Evolutionary conservation across 352 stramenopile species (phyloP), one percentile per base, ranked within the genome.

Genomic region (Peronospora farinosa): DNA sequence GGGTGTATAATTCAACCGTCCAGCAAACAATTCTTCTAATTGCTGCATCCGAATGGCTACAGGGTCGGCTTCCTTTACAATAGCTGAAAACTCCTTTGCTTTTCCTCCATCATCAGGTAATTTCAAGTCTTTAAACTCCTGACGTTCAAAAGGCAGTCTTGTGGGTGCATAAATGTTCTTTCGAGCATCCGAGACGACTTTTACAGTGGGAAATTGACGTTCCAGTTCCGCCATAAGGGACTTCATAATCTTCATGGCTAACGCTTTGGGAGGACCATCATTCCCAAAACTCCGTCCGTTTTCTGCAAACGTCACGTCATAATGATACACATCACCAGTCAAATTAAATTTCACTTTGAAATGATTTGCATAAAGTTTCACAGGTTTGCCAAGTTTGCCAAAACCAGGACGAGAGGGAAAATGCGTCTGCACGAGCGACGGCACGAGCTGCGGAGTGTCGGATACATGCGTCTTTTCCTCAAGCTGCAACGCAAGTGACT

Each of bases 1-100:
- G 8, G 79, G 79, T 44, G 72, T 90, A 57, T 88, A 88, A 54
- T 86, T 90, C 2, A 87, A 50, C 0, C 66, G 42, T 0, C 77
- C 77, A 0, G 53, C 50, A 31, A 82, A 86, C 1, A 90, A 55
- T 25, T 76, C 57, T 1, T 69, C 54, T 44, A 90, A 51, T 51
- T 86, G 74, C 23, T 84, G 51, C 60, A 86, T 74, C 47, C 75
- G 74, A 19, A 90, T 68, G 2, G 74, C 76, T 8, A 80, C 69
- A 3, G 77, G 72, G 42, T 80, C 59, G 0, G 74, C 64, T 21
- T 64, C 73, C 48, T 83, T 85, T 8, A 90, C 72, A 0, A 72
- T 33, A 0, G 65, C 72, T 5, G 70, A 63, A 51, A 84, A 90
- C 32, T 69, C 57, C 11, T 59, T 53, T 7, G 62, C 61, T 3